phyloP scores from a whole-genome alignment of 352 stramenopile species.

The Globisporangium splendens region DNA sequence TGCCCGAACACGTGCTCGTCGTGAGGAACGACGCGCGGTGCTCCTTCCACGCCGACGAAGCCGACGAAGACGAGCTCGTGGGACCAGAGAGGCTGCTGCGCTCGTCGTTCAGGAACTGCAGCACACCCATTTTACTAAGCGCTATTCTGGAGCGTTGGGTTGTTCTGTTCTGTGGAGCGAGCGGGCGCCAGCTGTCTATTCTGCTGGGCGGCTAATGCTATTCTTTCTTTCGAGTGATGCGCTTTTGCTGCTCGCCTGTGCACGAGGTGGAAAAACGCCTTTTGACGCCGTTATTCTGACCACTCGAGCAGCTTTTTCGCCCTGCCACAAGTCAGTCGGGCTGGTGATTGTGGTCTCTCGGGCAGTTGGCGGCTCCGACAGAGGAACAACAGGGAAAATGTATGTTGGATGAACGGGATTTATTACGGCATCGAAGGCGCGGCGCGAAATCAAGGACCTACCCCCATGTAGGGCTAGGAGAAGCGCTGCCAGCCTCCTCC shows the following conservation, averaged over 20 bases:
- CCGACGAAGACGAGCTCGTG: background rate
- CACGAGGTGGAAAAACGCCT: background rate
- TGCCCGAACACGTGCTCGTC: conserved; percentile 40
- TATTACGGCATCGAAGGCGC: no score
- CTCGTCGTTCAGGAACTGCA: conserved; percentile 4
- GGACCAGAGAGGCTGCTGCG: background rate
- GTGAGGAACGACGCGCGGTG: conserved; percentile 45
- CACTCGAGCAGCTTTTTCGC: no score
- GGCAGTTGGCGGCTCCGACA: background rate
- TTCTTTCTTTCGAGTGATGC: no score
- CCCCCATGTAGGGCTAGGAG: background rate
- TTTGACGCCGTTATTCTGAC: background rate
- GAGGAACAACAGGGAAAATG: conserved; percentile 1
- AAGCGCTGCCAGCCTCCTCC: background rate
- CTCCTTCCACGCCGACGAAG: conserved; percentile 10
- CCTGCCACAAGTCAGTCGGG: background rate
- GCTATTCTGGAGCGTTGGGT: no score
- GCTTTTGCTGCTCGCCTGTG: background rate
- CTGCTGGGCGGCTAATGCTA: no score
- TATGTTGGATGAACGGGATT: background rate
- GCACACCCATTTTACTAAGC: conserved; percentile 11
- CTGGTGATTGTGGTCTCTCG: no score
- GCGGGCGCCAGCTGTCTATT: background rate
- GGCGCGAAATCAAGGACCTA: conserved; percentile 1
- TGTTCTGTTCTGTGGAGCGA: background rate